Evolutionary conservation across 768 basidiomycete genomes (phyloP).

Genomic region (Mycena chlorophos): DNA sequence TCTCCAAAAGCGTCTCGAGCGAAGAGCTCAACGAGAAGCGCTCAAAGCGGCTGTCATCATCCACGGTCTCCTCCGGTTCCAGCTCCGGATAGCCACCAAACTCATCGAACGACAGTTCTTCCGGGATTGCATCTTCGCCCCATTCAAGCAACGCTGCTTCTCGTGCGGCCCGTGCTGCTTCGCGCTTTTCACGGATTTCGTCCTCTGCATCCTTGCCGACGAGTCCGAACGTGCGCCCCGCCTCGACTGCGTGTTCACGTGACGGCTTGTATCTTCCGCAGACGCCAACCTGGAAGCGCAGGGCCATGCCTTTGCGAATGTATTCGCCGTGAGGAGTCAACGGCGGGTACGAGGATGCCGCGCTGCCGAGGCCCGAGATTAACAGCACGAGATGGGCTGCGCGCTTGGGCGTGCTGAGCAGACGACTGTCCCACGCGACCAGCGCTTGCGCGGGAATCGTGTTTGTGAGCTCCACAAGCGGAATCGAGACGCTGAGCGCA

Average conservation of each 20-base stretch:
- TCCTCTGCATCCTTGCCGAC: conserved; percentile 46
- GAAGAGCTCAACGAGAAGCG: conserved; percentile 64
- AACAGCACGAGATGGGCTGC: conserved; percentile 64
- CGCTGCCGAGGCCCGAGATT: conserved; percentile 51
- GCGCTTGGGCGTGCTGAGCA: conserved; percentile 44
- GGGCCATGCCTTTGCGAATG: conserved; percentile 32
- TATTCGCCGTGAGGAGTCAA: conserved; percentile 45
- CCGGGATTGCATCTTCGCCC: conserved; percentile 17
- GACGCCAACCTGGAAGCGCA: conserved; percentile 65
- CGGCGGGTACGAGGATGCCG: conserved; percentile 48
- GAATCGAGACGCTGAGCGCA: conserved; percentile 56
- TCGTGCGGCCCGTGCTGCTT: conserved; percentile 34
- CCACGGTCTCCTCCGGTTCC: conserved; percentile 32
- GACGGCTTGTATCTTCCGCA: conserved; percentile 61
- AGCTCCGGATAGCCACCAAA: conserved; percentile 21
- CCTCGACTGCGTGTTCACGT: conserved; percentile 46
- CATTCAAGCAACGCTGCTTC: conserved; percentile 30
- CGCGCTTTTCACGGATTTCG: conserved; percentile 30
- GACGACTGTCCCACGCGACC: conserved; percentile 71
- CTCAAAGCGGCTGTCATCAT: conserved; percentile 49
- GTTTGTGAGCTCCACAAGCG: conserved; percentile 50
- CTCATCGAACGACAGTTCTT: conserved; percentile 5
- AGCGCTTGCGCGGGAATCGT: conserved; percentile 64
- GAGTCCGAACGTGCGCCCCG: conserved; percentile 51
- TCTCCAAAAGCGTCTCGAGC: conserved; percentile 60